phyloP scores from a whole-genome alignment of 2,329 filamentous ascomycete genomes.

The Aspergillus terreus region DNA sequence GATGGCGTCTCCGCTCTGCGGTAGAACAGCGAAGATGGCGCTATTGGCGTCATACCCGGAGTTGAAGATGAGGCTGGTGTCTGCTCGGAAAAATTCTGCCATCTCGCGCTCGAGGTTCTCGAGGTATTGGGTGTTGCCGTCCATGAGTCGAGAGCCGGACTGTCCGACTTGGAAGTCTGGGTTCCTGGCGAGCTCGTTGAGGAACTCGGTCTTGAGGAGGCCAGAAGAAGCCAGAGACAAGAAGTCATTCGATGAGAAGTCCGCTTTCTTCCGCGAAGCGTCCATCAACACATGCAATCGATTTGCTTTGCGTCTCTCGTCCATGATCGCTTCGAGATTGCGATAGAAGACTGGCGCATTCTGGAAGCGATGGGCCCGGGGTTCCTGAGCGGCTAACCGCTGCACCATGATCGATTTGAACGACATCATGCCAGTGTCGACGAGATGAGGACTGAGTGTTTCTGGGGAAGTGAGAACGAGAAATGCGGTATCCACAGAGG shows the following conservation, averaged over 20 bases:
- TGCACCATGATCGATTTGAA: too few relatives aligned
- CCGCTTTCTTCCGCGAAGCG: not conserved
- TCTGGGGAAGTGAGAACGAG: too few relatives aligned
- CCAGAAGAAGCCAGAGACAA: conserved; percentile 13
- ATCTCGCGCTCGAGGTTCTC: conserved; percentile 49
- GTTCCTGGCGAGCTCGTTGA: conserved; percentile 37
- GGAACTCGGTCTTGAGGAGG: conserved; percentile 37
- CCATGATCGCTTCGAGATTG: too few relatives aligned
- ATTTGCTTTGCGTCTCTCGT: too few relatives aligned
- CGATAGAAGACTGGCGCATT: too few relatives aligned
- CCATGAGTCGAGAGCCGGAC: conserved; percentile 50
- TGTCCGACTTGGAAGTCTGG: conserved; percentile 15
- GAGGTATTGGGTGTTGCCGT: conserved; percentile 52
- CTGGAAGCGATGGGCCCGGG: too few relatives aligned
- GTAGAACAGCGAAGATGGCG: conserved; percentile 50
- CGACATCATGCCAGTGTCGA: too few relatives aligned
- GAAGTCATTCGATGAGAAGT: conserved; percentile 4
- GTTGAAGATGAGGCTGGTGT: conserved; percentile 50
- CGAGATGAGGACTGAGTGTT: too few relatives aligned
- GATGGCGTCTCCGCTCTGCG: conserved; percentile 52
- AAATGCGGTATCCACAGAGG: too few relatives aligned
- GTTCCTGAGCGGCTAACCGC: too few relatives aligned
- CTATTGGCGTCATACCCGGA: conserved; percentile 39
- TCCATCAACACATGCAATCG: too few relatives aligned
- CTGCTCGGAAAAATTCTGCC: conserved; percentile 51